phyloP scores from a whole-genome alignment of 2,329 filamentous ascomycete species.

The Polychaeton citri region DNA sequence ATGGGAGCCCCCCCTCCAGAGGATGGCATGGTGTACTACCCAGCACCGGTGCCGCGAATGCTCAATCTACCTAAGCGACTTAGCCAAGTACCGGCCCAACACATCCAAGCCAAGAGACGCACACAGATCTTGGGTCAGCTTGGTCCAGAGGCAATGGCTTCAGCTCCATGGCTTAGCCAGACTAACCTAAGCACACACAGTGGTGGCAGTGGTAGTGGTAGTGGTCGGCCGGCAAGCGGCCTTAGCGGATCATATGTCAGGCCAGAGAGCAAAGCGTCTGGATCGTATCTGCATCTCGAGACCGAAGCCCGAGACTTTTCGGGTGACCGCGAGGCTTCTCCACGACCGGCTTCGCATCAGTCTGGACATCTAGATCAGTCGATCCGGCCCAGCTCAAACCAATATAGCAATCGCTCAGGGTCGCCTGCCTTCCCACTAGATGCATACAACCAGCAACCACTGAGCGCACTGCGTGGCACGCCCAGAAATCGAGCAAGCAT shows the following conservation, averaged over 20 bases:
- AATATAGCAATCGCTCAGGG: not conserved
- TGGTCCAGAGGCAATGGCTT: conserved; percentile 35
- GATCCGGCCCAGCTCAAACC: not conserved
- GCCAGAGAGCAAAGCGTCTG: not conserved
- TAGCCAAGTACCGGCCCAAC: conserved; percentile 55
- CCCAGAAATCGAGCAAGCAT: conserved; percentile 23
- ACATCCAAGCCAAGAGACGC: conserved; percentile 54
- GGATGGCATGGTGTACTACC: conserved; percentile 85
- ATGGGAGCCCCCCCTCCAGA: conserved; percentile 50
- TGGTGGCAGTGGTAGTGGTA: not conserved
- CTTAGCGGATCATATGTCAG: not conserved
- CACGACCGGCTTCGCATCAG: not conserved
- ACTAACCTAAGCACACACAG: conserved; percentile 6
- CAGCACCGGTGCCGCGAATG: conserved; percentile 85
- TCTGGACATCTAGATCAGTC: not conserved
- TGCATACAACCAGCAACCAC: not conserved
- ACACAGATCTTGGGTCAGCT: conserved; percentile 51
- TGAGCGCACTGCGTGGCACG: conserved; percentile 5
- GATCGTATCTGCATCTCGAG: not conserved
- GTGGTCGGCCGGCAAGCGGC: not conserved
- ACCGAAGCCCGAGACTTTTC: not conserved
- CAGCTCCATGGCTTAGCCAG: conserved; percentile 32
- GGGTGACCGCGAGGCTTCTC: not conserved
- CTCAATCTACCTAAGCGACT: conserved; percentile 82
- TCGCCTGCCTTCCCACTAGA: not conserved